phyloP scores from a whole-genome alignment of 805 yeast species.

The Nakazawaea sp. region DNA sequence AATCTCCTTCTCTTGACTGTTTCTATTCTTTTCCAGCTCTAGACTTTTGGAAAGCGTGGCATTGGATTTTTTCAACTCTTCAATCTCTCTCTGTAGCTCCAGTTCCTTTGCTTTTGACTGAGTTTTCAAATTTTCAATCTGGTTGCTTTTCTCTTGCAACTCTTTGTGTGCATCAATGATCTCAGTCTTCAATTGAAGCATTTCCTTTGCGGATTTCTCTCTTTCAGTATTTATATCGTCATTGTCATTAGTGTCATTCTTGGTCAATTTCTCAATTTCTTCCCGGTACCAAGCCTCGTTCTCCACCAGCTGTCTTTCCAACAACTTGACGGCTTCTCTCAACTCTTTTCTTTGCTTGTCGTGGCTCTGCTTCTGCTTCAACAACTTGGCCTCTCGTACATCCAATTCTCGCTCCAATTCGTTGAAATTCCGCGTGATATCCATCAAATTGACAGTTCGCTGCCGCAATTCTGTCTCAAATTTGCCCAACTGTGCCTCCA shows the following conservation, averaged over 20 bases:
- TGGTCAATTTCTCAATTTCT: constrained; percentile 31
- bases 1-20: not conserved
- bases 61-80: not conserved
- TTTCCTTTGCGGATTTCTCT: not conserved
- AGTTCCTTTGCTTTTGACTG: not conserved
- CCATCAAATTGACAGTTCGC: constrained; percentile 38
- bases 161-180: constrained; percentile 1
- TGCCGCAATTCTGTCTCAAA: constrained; percentile 29
- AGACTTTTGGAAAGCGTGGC: not conserved
- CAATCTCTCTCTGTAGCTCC: not conserved
- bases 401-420: constrained; percentile 37
- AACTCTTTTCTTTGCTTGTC: constrained; percentile 54
- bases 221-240: not conserved
- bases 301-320: constrained; percentile 49
- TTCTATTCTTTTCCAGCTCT: not conserved
- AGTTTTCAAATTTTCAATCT: not conserved
- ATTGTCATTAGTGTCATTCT: not conserved
- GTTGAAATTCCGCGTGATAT: constrained; percentile 35
- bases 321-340: constrained; percentile 47
- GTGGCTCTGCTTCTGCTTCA: constrained; percentile 37
- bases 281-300: constrained; percentile 40
- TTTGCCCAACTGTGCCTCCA: not conserved
- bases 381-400: constrained; percentile 38
- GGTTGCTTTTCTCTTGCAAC: not conserved
- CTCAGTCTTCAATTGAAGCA: constrained; percentile 3